Conservation (phyloP, 805 yeast genomes). For the Pichia insulana region DNA sequence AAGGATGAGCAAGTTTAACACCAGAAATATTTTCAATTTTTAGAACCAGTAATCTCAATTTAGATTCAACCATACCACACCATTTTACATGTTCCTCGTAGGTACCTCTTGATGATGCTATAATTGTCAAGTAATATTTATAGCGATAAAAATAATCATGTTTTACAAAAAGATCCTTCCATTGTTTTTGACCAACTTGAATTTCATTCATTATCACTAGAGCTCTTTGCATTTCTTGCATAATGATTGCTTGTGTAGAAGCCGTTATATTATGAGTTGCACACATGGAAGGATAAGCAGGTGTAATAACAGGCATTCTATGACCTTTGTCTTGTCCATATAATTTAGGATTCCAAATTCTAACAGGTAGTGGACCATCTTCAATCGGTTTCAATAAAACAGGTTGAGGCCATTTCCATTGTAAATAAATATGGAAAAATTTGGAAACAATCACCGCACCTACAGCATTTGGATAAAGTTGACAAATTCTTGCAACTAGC, state of each 20-base stretch:
- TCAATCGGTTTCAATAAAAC: constrained; percentile 87
- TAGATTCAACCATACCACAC: constrained; percentile 91
- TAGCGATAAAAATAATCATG: constrained; percentile 79
- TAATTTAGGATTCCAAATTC: constrained; percentile 93
- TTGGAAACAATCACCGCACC: constrained; percentile 85
- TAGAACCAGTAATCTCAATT: constrained; percentile 68
- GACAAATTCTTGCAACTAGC: constrained; percentile 97
- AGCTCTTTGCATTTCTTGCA: constrained; percentile 76
- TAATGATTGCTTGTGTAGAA: constrained; percentile 76
- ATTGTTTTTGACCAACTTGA: constrained; percentile 47
- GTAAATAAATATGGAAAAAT: constrained; percentile 74
- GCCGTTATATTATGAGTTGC: constrained; percentile 93
- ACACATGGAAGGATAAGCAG: constrained; percentile 98
- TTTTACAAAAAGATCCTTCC: constrained; percentile 70
- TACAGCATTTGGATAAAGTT: constrained; percentile 91
- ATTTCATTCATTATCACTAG: constrained; percentile 62
- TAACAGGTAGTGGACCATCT: constrained; percentile 92
- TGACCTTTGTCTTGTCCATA: constrained; percentile 87
- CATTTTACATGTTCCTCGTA: constrained; percentile 82
- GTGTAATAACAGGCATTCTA: constrained; percentile 96
- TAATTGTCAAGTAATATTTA: constrained; percentile 77
- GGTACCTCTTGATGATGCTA: constrained; percentile 64
- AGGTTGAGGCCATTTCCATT: constrained; percentile 99
- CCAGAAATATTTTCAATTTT: constrained; percentile 75
- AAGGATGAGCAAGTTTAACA: constrained; percentile 82